A percentile compares a stretch with the other conserved stretches of the same genome.
These are phyloP conservation scores for Syzygium grande DNA, from an alignment of 345 rosid genomes.

Conservation along the genomic window DNA sequence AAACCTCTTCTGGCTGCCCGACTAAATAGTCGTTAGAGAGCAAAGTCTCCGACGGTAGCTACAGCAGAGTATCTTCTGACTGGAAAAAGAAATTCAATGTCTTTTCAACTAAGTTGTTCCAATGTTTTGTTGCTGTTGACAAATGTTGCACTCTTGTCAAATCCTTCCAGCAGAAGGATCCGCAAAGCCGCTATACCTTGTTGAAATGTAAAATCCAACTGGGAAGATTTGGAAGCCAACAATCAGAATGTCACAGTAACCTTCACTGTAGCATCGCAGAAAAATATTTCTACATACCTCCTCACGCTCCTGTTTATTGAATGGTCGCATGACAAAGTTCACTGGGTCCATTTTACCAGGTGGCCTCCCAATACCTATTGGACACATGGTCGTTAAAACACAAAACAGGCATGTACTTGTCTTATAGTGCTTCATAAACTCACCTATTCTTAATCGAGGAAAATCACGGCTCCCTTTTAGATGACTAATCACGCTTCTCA, in stretches of 20 bases:
- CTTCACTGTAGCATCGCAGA: neutral
- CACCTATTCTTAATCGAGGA: constrained; percentile 94
- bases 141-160: constrained; percentile 78
- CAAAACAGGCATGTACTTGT: neutral
- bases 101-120: constrained; percentile 42
- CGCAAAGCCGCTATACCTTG: constrained; percentile 57
- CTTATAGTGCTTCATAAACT: neutral
- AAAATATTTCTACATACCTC: constrained; percentile 39
- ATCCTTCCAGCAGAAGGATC: constrained; percentile 64
- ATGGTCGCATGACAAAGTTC: constrained; percentile 65
- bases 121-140: constrained; percentile 61
- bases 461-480: constrained; percentile 90
- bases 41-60: neutral
- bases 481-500: constrained; percentile 79
- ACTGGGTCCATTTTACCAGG: constrained; percentile 88
- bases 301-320: constrained; percentile 62
- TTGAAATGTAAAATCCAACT: constrained; percentile 75
- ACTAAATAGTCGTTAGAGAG: neutral
- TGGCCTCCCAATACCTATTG: constrained; percentile 87
- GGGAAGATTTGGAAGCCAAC: constrained; percentile 7
- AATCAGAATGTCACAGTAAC: neutral
- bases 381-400: neutral
- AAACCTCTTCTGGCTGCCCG: neutral
- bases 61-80: neutral
- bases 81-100: neutral